Evolutionary conservation across 2,329 filamentous ascomycete species (phyloP).

Genomic region (Anisogramma anomala): DNA sequence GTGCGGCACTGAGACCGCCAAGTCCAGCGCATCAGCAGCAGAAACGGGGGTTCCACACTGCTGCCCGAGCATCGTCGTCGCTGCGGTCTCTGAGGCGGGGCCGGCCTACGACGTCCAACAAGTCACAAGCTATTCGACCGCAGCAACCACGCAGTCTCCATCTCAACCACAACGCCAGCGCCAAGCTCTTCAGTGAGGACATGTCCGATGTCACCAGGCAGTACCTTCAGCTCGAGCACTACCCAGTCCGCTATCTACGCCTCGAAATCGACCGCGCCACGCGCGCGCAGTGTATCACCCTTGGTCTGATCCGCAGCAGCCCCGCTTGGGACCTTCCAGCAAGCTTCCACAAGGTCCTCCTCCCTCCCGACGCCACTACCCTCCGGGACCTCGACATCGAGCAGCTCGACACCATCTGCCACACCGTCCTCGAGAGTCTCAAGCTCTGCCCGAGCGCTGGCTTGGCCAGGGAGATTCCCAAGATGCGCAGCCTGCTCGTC

Average conservation of each 20-base stretch:
- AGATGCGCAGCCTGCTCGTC: conserved; percentile 37
- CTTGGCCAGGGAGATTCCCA: not conserved
- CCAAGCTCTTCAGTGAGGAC: conserved; percentile 41
- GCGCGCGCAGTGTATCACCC: conserved; percentile 50
- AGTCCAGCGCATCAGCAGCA: conserved; percentile 1
- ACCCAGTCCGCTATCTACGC: conserved; percentile 40
- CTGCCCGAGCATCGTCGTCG: not conserved
- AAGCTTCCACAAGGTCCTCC: conserved; percentile 25
- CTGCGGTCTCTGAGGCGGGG: not conserved
- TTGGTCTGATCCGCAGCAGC: not conserved
- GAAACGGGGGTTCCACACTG: conserved; percentile 7
- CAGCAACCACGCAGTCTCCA: conserved; percentile 10
- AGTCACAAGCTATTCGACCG: not conserved
- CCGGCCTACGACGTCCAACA: not conserved
- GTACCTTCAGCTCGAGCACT: conserved; percentile 22
- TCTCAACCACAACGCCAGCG: conserved; percentile 4
- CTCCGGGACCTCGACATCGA: conserved; percentile 2
- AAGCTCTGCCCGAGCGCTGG: conserved; percentile 29
- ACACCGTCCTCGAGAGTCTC: conserved; percentile 35
- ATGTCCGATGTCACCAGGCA: conserved; percentile 27
- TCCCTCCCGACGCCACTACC: conserved; percentile 25
- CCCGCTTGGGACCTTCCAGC: conserved; percentile 33
- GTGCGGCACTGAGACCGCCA: not conserved
- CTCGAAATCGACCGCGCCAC: conserved; percentile 54
- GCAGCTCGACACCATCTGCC: not conserved